A percentile compares a stretch with the other conserved stretches of the same genome.
These are phyloP conservation scores for Canavalia ensiformis DNA, from an alignment of 306 rosid species.

Conservation along the genomic window DNA sequence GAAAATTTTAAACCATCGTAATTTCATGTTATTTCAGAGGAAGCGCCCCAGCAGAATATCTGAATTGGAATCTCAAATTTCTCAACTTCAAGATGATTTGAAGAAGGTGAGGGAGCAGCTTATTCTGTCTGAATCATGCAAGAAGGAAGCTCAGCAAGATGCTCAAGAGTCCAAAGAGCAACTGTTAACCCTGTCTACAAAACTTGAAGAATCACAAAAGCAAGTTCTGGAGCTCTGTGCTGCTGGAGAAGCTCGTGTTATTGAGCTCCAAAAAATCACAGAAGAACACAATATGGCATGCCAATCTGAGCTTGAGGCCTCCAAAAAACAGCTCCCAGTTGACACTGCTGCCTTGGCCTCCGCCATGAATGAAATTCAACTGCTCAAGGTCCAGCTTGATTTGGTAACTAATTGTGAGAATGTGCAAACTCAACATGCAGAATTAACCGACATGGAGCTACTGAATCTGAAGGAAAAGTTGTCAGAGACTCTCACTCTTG, in stretches of 20 bases:
- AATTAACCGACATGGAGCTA: slow-evolving; percentile 65
- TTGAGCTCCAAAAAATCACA: slow-evolving; percentile 64
- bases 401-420: slow-evolving; percentile 62
- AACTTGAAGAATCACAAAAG: slow-evolving; percentile 76
- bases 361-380: slow-evolving; percentile 72
- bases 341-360: slow-evolving; percentile 70
- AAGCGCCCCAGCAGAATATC: slow-evolving; percentile 85
- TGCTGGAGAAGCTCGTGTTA: slow-evolving; percentile 61
- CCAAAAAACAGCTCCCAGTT: slow-evolving; percentile 61
- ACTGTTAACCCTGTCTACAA: slow-evolving; percentile 60
- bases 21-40: slow-evolving; percentile 61
- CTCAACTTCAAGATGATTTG: slow-evolving; percentile 81
- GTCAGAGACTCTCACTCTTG: slow-evolving; percentile 69
- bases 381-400: slow-evolving; percentile 76
- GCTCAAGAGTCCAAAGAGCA: slow-evolving; percentile 74
- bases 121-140: slow-evolving; percentile 69
- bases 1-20: slow-evolving; percentile 29
- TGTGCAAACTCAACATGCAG: slow-evolving; percentile 57
- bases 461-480: slow-evolving; percentile 70
- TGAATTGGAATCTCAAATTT: slow-evolving; percentile 87
- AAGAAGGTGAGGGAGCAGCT: slow-evolving; percentile 71
- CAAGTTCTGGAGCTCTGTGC: slow-evolving; percentile 68
- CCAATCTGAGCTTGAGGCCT: slow-evolving; percentile 65
- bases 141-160: slow-evolving; percentile 77
- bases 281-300: slow-evolving; percentile 61